Percentiles rank a stretch among this genome's conserved stretches.
Conservation (phyloP, 164 flowering plant species). For the Nelumbo lutea region DNA sequence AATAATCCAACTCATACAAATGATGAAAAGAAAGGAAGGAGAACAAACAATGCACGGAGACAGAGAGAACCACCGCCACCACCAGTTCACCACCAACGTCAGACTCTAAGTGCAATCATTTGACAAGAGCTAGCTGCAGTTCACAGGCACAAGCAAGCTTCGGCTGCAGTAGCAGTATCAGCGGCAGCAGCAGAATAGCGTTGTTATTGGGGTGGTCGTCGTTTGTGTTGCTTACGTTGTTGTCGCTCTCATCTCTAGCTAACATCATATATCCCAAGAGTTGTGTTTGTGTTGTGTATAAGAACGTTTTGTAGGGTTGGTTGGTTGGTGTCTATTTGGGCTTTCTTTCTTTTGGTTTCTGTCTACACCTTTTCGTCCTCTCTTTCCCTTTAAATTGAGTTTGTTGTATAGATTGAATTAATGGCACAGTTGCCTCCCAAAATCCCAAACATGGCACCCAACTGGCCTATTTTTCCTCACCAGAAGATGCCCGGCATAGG, state of each 20-base stretch:
- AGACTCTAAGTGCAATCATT: no score
- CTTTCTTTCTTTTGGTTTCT: background rate
- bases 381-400: slow-evolving; percentile 3
- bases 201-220: background rate
- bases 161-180: background rate
- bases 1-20: background rate
- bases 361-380: background rate
- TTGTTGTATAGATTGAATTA: background rate
- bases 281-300: background rate
- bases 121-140: no score
- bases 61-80: background rate
- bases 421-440: slow-evolving; percentile 93
- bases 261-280: background rate
- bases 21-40: background rate
- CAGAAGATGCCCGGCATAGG: slow-evolving; percentile 34
- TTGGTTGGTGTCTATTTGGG: slow-evolving; percentile 5
- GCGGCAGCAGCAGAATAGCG: background rate
- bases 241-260: background rate
- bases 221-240: background rate
- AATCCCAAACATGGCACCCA: slow-evolving; percentile 53
- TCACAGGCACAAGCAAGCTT: background rate
- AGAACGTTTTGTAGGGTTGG: background rate
- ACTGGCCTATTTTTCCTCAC: slow-evolving; percentile 51
- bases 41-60: background rate
- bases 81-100: no score